Evolutionary conservation across 768 basidiomycete species (phyloP).

Genomic region (Leccinum subgranulosum): DNA sequence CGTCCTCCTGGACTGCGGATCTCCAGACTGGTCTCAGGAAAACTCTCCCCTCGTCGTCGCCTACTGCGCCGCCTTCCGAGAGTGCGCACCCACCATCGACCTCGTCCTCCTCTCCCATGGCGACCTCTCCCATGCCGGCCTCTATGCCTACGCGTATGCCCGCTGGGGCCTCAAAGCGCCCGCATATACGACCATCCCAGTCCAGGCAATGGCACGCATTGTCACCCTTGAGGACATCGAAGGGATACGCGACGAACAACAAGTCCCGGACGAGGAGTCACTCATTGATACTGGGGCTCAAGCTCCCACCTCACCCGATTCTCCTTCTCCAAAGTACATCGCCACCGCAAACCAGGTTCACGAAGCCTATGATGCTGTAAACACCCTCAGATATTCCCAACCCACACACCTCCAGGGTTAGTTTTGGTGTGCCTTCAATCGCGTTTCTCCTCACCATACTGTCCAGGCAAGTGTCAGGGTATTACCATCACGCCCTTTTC

Average conservation of each 20-base stretch:
- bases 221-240: conserved; percentile 88
- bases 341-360: conserved; percentile 82
- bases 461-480: conserved; percentile 82
- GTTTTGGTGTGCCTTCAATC: conserved; percentile 15
- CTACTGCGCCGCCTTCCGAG: conserved; percentile 65
- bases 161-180: conserved; percentile 87
- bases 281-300: conserved; percentile 21
- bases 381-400: conserved; percentile 91
- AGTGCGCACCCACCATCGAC: conserved; percentile 80
- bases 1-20: conserved; percentile 93
- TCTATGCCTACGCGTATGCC: conserved; percentile 91
- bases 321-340: conserved; percentile 48
- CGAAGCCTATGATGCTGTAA: conserved; percentile 89
- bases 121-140: conserved; percentile 81
- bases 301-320: conserved; percentile 10
- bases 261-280: conserved; percentile 39
- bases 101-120: conserved; percentile 95
- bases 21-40: conserved; percentile 81
- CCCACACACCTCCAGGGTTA: conserved; percentile 92
- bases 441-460: conserved; percentile 1
- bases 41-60: conserved; percentile 29
- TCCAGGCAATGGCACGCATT: conserved; percentile 93
- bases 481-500: conserved; percentile 94
- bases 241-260: conserved; percentile 72
- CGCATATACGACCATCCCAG: conserved; percentile 91